A percentile compares a stretch with the other conserved stretches of the same genome.
Conservation (phyloP, 83 land plant genomes). For the Picea engelmannii region DNA sequence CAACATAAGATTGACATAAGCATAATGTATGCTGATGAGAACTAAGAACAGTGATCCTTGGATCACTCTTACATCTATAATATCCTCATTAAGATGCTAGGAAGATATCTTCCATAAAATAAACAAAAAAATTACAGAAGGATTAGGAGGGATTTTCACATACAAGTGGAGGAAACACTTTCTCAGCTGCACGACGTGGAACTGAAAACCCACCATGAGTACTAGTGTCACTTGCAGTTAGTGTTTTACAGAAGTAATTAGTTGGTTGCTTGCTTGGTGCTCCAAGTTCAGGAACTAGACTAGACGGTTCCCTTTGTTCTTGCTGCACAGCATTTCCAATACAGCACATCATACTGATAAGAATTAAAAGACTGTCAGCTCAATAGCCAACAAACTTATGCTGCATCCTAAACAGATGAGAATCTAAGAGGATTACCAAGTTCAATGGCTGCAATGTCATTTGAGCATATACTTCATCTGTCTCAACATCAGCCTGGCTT, state of each 20-base stretch:
- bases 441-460: conserved; percentile 84
- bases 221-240: conserved; percentile 91
- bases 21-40: no score
- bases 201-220: conserved; percentile 95
- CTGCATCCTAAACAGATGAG: neutral
- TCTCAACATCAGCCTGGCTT: conserved; percentile 72
- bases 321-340: conserved; percentile 32
- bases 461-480: conserved; percentile 82
- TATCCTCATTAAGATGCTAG: neutral
- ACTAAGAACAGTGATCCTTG: no score
- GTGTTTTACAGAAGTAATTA: conserved; percentile 74
- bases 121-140: neutral
- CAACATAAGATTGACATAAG: neutral
- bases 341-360: neutral
- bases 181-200: conserved; percentile 90
- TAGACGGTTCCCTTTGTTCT: conserved; percentile 60
- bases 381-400: neutral
- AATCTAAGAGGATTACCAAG: conserved; percentile 31
- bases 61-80: no score
- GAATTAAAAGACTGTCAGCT: neutral
- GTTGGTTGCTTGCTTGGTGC: conserved; percentile 71
- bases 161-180: conserved; percentile 87
- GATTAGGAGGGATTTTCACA: conserved; percentile 6
- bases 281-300: conserved; percentile 55
- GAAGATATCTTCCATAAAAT: neutral